Conservation (phyloP, 805 yeast genomes). For the Kregervanrija fluxuum region DNA sequence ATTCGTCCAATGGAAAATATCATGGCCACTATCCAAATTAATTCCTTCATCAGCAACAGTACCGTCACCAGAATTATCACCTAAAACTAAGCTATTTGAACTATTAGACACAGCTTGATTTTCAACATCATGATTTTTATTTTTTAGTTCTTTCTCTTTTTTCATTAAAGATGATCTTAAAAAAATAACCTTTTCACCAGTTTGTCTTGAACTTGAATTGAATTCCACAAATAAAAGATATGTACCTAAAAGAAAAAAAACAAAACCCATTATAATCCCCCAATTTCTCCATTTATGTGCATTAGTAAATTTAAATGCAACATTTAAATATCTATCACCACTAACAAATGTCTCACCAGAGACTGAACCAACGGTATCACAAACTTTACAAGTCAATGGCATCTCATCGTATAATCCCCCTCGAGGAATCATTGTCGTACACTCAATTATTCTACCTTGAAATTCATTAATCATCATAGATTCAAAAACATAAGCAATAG, state of each 20-base stretch:
- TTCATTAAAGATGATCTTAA: conserved; percentile 37
- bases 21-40: conserved; percentile 23
- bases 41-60: neutral
- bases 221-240: conserved; percentile 48
- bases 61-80: neutral
- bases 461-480: conserved; percentile 51
- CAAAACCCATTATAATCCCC: conserved; percentile 54
- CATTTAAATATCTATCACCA: conserved; percentile 48
- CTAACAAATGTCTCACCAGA: conserved; percentile 42
- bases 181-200: conserved; percentile 59
- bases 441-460: conserved; percentile 33
- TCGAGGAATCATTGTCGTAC: conserved; percentile 37
- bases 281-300: conserved; percentile 73
- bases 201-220: conserved; percentile 51
- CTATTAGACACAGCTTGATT: no score
- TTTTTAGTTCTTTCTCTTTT: conserved; percentile 22
- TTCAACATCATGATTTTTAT: conserved; percentile 20
- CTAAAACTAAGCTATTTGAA: no score
- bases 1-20: conserved; percentile 67
- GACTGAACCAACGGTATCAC: conserved; percentile 42
- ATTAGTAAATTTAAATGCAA: conserved; percentile 42
- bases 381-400: conserved; percentile 8
- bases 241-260: conserved; percentile 42
- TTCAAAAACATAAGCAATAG: conserved; percentile 49
- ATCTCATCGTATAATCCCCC: conserved; percentile 18